Base-by-base conservation (phyloP, 1,139 yeast genomes). In the Geotrichum europaeum region DNA sequence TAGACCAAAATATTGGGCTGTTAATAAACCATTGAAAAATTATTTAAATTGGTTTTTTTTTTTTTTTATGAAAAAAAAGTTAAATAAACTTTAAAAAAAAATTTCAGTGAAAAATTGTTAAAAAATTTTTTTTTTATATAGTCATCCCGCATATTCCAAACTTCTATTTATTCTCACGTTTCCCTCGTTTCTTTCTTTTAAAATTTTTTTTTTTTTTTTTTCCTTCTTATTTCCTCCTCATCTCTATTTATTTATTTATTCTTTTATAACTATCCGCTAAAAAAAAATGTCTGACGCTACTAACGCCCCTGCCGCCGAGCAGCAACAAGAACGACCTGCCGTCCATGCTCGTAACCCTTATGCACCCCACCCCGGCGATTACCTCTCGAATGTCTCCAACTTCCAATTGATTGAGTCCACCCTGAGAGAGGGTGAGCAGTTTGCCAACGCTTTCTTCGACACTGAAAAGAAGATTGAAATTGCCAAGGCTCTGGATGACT, bases 351-450 rank as follows among this genome's bases (percentile, higher is more conserved):
- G 69, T 47, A 92, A 92, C 73, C 98, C 98, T 65, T 94, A 94
- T 71, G 98, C 97, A 34, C 96, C 97, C 65, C 87, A 92, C 73
- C 98, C 98, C 60, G 84, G 91, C 62, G 99, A 94, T 78, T 91
- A 80, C 73, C 78, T 94, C 66, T 90, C 97, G 24, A 94, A 94
- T 73, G 98, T 94, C 55, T 81, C 86, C 69, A 86, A 85, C 70
- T 94, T 92, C 78, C 92, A 92, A 80, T 79, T 94, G 70, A 94
- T 94, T 71, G 99, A 94, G 78, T 89, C 97, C 24, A 94, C 98
- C 36, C 81, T 94, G 66, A 86, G 98, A 81, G 99, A 94, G 78
- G 98, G 99, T 75, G 99, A 94, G 78, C 99, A 94, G 76, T 94
- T 94, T 74, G 97, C 98, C 72, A 94, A 92, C 73, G 97, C 99